Evolutionary conservation across 2,329 filamentous ascomycete genomes (phyloP), one percentile per base, ranked within the genome.

Genomic region (Teratosphaeria pseudoeucalypti): DNA sequence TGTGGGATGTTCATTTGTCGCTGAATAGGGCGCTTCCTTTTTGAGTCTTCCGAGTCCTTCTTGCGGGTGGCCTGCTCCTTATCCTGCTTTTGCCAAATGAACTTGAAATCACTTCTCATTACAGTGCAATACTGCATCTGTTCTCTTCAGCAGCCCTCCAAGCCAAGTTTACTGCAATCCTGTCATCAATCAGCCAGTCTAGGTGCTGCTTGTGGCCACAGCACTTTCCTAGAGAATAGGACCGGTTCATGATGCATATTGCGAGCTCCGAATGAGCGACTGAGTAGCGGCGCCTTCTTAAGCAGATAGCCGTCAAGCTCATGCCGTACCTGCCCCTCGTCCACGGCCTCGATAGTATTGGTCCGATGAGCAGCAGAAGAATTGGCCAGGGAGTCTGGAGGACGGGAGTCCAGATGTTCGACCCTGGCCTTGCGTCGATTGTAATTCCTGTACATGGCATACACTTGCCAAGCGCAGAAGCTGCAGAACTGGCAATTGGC

Each of bases 401-500:
- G 70, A 34, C 69, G 61, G 11, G 66, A 66, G 2, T 70, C 61
- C 16, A 77, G 64, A 3, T 61, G 60, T 58, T 81, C 77, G 3
- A 81, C 72, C 54, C 72, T 70, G 9, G 72, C 70, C 65, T 79
- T 80, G 52, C 77, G 76, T 49, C 68, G 73, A 63, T 80, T 80
- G 67, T 81, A 81, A 9, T 78, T 79, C 56, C 73, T 72, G 65
- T 81, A 81, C 3, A 81, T 70, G 63, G 74, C 75, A 63, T 75
- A 71, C 60, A 72, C 76, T 63, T 78, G 75, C 58, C 69, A 73
- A 0, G 75, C 73, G 62, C 77, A 75, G 58, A 75, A 76, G 26
- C 61, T 64, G 64, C 76, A 78, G 62, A 77, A 67, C 23, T 78
- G 67, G 6, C 73, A 71, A 66, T 77, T 74, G 57, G 71, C 61